These are phyloP conservation scores for Polyporus tsugae DNA, from an alignment of 1,284 basidiomycete species.

Conservation along the genomic window DNA sequence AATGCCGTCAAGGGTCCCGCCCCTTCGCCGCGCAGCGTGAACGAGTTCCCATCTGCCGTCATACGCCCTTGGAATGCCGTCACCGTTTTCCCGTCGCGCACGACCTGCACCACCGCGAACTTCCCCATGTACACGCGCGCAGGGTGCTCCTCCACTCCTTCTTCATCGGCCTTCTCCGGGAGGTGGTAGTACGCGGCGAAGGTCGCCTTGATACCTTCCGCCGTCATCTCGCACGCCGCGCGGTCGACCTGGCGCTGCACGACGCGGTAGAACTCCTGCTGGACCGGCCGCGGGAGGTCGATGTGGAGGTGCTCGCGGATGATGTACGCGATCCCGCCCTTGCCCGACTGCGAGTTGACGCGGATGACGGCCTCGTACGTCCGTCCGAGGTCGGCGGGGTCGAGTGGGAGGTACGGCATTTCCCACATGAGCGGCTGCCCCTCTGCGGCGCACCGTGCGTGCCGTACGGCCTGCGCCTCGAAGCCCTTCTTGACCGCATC, in stretches of 20 bases:
- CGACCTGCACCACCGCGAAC: conserved; percentile 10
- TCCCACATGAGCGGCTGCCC: conserved; percentile 85
- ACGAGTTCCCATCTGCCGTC: conserved; percentile 81
- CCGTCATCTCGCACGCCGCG: conserved; percentile 94
- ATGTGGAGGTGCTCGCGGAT: conserved; percentile 91
- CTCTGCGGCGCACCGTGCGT: conserved; percentile 59
- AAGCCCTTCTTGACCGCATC: conserved; percentile 99
- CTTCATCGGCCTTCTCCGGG: conserved; percentile 44
- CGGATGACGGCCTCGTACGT: conserved; percentile 98
- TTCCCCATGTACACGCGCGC: conserved; percentile 49
- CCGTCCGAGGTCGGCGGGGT: conserved; percentile 94
- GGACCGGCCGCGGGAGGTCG: conserved; percentile 96
- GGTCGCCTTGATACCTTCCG: conserved; percentile 91
- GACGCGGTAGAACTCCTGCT: conserved; percentile 93
- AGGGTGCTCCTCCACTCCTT: conserved; percentile 55
- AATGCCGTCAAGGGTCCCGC: conserved; percentile 96
- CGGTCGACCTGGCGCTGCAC: conserved; percentile 90
- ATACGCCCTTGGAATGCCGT: conserved; percentile 87
- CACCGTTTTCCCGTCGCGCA: conserved; percentile 1
- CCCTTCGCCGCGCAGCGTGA: conserved; percentile 88
- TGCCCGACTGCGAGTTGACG: conserved; percentile 97
- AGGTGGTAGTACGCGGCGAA: conserved; percentile 89
- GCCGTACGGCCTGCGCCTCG: conserved; percentile 76
- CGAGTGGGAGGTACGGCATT: conserved; percentile 96
- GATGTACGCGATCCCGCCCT: conserved; percentile 95